These are phyloP conservation scores for Ceratocystis destructans DNA, from an alignment of 2,329 filamentous ascomycete species.

Conservation along the genomic window DNA sequence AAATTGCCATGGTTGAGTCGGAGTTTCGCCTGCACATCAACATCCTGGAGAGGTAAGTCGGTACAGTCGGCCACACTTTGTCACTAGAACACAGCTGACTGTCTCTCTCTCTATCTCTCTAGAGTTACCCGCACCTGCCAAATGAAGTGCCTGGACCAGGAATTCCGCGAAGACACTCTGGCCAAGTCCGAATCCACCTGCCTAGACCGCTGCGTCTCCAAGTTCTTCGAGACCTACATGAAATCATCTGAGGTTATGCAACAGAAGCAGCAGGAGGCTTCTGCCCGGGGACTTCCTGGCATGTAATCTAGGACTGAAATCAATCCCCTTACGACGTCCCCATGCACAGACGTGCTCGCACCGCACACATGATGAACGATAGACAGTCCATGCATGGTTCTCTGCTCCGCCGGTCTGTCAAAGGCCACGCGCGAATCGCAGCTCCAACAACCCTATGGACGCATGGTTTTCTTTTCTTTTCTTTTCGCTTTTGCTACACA, in stretches of 20 bases:
- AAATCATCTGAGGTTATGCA: constrained; percentile 97
- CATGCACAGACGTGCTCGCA: background rate
- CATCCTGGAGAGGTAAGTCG: constrained; percentile 83
- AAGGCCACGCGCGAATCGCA: background rate
- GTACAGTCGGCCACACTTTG: background rate
- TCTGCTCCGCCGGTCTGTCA: background rate
- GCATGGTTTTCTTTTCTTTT: background rate
- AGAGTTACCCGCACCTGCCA: constrained; percentile 82
- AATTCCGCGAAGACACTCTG: constrained; percentile 91
- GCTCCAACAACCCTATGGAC: background rate
- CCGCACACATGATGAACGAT: background rate
- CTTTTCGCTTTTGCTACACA: background rate
- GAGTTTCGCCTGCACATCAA: constrained; percentile 97
- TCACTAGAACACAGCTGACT: background rate
- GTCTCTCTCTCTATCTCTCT: background rate
- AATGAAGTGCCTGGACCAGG: constrained; percentile 79
- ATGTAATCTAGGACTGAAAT: constrained; percentile 14
- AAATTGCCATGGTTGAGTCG: constrained; percentile 89
- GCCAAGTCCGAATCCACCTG: constrained; percentile 99
- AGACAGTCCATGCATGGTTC: constrained; percentile 5
- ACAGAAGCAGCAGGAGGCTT: constrained; percentile 57
- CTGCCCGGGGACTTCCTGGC: constrained; percentile 14
- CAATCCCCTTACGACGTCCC: background rate
- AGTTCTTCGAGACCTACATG: constrained; percentile 98
- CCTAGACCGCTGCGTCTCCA: constrained; percentile 89